Evolutionary conservation across 176 grass and related monocot genomes (phyloP).

Genomic region (Saccharum spontaneum): DNA sequence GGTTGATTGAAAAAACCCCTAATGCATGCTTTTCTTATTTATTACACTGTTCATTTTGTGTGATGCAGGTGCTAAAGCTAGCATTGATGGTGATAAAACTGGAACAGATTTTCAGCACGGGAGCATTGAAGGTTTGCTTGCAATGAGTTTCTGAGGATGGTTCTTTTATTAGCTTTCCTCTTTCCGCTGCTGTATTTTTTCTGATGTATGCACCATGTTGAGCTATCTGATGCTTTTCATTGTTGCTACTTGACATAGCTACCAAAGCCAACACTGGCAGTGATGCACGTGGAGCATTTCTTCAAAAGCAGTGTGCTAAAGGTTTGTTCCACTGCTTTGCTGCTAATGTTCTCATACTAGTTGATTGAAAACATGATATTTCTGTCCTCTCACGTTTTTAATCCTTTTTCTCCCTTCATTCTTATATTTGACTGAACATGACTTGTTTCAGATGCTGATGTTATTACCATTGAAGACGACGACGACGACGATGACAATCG

Average conservation of each 20-base stretch:
- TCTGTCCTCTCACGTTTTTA: not conserved
- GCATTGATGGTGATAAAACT: no score
- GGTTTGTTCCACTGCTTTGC: constrained; percentile 10
- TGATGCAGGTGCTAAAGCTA: no score
- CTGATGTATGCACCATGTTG: not conserved
- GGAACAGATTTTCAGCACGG: not conserved
- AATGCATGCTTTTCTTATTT: no score
- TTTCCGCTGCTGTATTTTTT: not conserved
- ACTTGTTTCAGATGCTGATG: constrained; percentile 11
- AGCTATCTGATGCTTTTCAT: constrained; percentile 14
- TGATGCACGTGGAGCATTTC: not conserved
- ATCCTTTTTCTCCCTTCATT: not conserved
- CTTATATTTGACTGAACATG: not conserved
- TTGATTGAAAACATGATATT: not conserved
- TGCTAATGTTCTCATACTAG: not conserved
- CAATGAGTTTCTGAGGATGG: not conserved
- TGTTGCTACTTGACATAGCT: not conserved
- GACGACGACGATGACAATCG: not conserved
- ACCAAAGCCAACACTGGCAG: constrained; percentile 11
- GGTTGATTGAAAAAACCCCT: not conserved
- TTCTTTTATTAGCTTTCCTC: constrained; percentile 11
- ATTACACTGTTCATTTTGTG: no score
- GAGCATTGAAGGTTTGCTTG: constrained; percentile 29
- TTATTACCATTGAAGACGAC: constrained; percentile 38
- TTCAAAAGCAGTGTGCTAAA: constrained; percentile 18